Evolutionary conservation across 2,329 filamentous ascomycete genomes (phyloP), one percentile per base, ranked within the genome.

Genomic region (Stagonosporopsis rhizophila): DNA sequence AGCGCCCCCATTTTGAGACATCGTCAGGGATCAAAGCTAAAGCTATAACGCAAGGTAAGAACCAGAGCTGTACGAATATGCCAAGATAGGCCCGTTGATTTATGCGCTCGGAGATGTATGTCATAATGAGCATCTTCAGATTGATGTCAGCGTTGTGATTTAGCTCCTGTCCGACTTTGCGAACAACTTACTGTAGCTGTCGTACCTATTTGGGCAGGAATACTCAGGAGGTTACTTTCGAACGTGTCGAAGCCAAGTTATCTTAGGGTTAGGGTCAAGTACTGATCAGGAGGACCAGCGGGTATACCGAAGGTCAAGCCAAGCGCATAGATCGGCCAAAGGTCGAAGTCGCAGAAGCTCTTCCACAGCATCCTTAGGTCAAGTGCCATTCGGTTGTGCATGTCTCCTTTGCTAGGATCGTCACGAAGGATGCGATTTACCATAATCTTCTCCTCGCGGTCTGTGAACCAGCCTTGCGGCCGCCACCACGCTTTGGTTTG

Each of bases 361-460:
- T 40, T 40, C 37, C 37, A 40, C 12, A 40, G 19, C 37, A 40
- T 40, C 37, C 20, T 22, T 5, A 40, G 9, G 37, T 40, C 37
- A 40, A 40, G 37, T 23, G 37, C 37, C 37, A 40, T 40, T 7
- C 84, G 77, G 60, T 86, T 86, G 69, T 86, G 83, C 84, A 86
- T 86, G 57, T 80, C 80, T 14, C 83, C 83, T 60, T 86, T 86
- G 46, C 78, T 80, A 0, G 82, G 82, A 42, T 84, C 82, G 48
- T 84, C 82, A 8, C 82, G 77, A n/a, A 84, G 72, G 23, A 87
- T 78, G 22, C 82, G 82, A 68, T 89, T 90, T n/a, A 88, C 82
- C 82, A 90, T 85, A 66, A 90, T 89, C 53, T 85, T 82, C 66
- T 90, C 88, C 66, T 91, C 86, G 2, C 80, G 80, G 66, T 89